A percentile compares a stretch with the other conserved stretches of the same genome.
Conservation (phyloP, 805 yeast genomes). For the Cyberlindnera misumaiensis region DNA sequence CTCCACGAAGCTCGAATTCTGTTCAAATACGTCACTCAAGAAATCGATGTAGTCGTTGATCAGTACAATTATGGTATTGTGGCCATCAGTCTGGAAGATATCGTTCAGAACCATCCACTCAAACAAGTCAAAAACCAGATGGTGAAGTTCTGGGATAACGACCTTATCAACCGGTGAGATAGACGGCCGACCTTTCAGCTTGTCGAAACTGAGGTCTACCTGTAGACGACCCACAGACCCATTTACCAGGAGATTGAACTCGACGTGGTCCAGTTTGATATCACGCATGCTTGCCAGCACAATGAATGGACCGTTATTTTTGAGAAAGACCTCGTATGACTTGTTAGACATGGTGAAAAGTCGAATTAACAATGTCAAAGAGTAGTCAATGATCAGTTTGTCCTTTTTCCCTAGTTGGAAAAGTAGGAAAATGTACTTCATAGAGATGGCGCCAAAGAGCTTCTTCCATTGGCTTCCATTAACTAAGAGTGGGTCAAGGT, state of each 20-base stretch:
- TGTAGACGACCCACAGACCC: constrained; percentile 41
- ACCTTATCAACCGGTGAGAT: constrained; percentile 6
- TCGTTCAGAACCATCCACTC: constrained; percentile 33
- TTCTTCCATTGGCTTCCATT: constrained; percentile 38
- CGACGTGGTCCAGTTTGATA: constrained; percentile 30
- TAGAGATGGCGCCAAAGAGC: constrained; percentile 48
- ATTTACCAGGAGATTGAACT: constrained; percentile 32
- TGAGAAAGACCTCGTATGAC: constrained; percentile 42
- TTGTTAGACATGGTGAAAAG: constrained; percentile 42
- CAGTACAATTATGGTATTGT: constrained; percentile 24
- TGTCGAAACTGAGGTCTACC: constrained; percentile 16
- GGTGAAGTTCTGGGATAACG: constrained; percentile 40
- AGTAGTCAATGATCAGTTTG: constrained; percentile 23
- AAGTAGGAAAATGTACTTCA: constrained; percentile 60
- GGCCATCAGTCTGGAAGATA: constrained; percentile 30
- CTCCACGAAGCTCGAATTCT: constrained; percentile 22
- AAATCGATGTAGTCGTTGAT: constrained; percentile 21
- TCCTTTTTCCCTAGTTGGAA: constrained; percentile 32
- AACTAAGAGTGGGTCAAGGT: constrained; percentile 32
- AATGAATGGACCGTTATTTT: constrained; percentile 45
- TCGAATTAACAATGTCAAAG: constrained; percentile 41
- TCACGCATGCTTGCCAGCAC: constrained; percentile 39
- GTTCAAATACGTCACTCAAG: constrained; percentile 22
- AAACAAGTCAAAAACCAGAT: constrained; percentile 27
- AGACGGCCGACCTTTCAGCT: constrained; percentile 8